Evolutionary conservation across 768 basidiomycete genomes (phyloP), one percentile per base, ranked within the genome.

Genomic region (Suillus paluster): DNA sequence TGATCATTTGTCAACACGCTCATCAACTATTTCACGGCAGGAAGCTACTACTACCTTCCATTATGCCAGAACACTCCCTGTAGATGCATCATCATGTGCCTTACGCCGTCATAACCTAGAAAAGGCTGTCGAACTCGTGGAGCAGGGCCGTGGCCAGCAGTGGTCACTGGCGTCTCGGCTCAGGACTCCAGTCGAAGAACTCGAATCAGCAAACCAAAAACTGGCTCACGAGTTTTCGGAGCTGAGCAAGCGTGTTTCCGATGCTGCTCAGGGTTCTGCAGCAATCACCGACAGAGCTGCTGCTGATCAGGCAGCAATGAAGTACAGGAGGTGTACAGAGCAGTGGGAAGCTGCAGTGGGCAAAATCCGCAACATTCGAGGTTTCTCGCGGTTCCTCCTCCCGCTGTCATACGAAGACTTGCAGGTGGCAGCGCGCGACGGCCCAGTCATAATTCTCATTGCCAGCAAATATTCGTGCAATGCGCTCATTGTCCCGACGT

Each of bases 321-420:
- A 64, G 12, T 66, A 68, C 25, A 60, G 70, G 10, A 12, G 56
- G 2, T 66, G 1, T n/a, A n/a, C n/a, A n/a, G 42, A 38, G 33
- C 45, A 59, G 23, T 63, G 62, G 62, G 39, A 58, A 19, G 17
- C 5, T 14, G 62, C 49, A 4, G 57, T 56, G 9, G 59, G n/a
- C n/a, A n/a, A 69, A 30, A 60, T 66, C 4, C 41, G 70, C 23
- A 25, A 34, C 3, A 15, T 63, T 30, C 48, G 52, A 5, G 63
- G 67, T 0, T 69, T 70, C 52, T 60, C 67, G 4, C 23, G 34
- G 5, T 70, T 70, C 48, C 56, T 71, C 1, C 46, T 55, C 21
- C 68, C 70, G 17, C 36, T 52, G 4, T 52, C 44, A 17, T 62
- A 66, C 17, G 23, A 25, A 5, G 61, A 68, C 5, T 58, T 71